Base-by-base conservation (phyloP, 805 yeast species). In the Yarrowia yakushimensis region DNA sequence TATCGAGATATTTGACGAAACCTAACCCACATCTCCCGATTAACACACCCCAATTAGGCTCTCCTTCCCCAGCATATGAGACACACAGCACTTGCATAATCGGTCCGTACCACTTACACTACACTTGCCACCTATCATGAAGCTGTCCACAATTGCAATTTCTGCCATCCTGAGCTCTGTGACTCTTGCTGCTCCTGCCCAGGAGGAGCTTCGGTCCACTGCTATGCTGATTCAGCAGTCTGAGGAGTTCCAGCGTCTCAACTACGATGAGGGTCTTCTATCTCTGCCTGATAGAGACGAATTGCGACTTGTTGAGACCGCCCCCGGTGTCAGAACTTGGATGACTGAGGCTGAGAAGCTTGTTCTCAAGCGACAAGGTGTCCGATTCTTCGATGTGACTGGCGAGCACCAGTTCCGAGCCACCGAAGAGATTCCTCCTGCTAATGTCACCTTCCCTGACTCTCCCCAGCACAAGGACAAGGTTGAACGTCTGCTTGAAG, bases 371-470 rank as follows among this genome's bases (percentile, higher is more conserved):
- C 71, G 75, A 59, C 71, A 76, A 37, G 85, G 85, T 57, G 72
- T 78, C 33, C 79, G 76, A 25, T 87, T 86, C 70, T 82, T 88
- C 66, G 93, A 87, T 73, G 79, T 87, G 31, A 86, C 93, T 10
- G 77, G 77, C 20, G 77, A 78, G 64, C 66, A 65, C 45, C 59
- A 39, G 39, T 18, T 33, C n/a, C 25, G 33, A 8, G 34, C 59
- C 0, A 5, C 28, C 27, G 54, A 28, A 8, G 60, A 50, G 6
- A 39, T 39, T 10, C 69, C 70, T 45, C 66, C 65, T 54, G 69
- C 64, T 42, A 68, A 76, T 15, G 82, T 81, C 67, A 69, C 76
- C 13, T 88, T 84, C 73, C 96, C 97, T 0, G 68, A 67, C 1
- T 66, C 73, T 17, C 74, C 78, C 3, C 64, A 71, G 36, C 74